Evolutionary conservation across 192 early-diverging fungal species (phyloP), one percentile per base, ranked within the genome.

Genomic region (Phycomyces nitens): DNA sequence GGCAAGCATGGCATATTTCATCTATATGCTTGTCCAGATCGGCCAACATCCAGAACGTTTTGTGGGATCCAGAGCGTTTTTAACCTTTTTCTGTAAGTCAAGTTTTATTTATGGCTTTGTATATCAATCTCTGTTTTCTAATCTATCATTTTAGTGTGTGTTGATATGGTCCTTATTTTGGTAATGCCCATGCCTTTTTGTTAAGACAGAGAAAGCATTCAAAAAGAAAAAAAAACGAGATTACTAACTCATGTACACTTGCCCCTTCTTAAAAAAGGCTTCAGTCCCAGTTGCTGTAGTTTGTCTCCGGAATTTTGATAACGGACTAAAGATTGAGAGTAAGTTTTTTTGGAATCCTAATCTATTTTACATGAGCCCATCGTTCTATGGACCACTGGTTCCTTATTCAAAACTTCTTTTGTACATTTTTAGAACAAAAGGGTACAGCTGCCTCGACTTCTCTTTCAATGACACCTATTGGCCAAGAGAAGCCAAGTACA

Each of bases 251-350:
- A 7, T 42, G 20, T 58, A 42, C n/a, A 20, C 10, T 58, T 58
- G 23, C 24, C 27, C 26, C 49, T 22, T 53, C 47, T 11, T 43
- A 47, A 23, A 41, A 15, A 52, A 75, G 73, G 60, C 60, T 20
- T 88, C 85, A 3, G 50, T 89, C 23, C 66, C 73, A 24, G 72
- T 75, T 29, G 77, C 88, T 8, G 70, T 80, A 49, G 57, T 80
- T 16, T 92, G 88, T 68, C 75, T 81, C 63, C 67, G 72, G 34
- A 90, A 89, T 66, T 92, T 92, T 68, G 82, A 85, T 56, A 72
- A 83, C 29, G 90, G 90, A 1, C 66, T 92, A 52, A 86, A 83
- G 64, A 82, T 81, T 59, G 87, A 89, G 47, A 79, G 82, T 84
- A 77, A 77, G 80, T 75, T 23, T 11, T 2, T 12, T 20, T 38